Percentiles rank a stretch among this genome's conserved stretches.
Evolutionary conservation across 306 rosid genomes (phyloP).

Genomic region (Vigna mungo): DNA sequence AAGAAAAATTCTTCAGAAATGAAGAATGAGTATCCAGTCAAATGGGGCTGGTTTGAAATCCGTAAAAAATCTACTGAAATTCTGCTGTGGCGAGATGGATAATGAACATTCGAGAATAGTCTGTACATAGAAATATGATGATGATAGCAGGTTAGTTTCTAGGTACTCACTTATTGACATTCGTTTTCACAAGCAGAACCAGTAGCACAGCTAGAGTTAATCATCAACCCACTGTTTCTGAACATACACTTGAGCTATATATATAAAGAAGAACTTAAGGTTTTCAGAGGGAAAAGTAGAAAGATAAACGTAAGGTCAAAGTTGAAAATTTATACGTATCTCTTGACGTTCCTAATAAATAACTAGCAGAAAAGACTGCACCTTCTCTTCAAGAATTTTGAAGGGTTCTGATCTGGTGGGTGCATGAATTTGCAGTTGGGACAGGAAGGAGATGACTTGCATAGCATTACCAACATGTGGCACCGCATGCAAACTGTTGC

Average conservation of each 20-base stretch:
- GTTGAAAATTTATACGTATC: slow-evolving; percentile 25
- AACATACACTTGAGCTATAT: slow-evolving; percentile 14
- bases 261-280: slow-evolving; percentile 9
- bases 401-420: slow-evolving; percentile 66
- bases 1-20: slow-evolving; percentile 7
- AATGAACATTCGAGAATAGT: slow-evolving; percentile 17
- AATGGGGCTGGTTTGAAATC: slow-evolving; percentile 2
- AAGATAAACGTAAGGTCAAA: slow-evolving; percentile 26
- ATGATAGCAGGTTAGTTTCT: slow-evolving; percentile 40
- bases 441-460: slow-evolving; percentile 85
- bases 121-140: slow-evolving; percentile 31
- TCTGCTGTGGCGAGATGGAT: slow-evolving; percentile 12
- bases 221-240: slow-evolving; percentile 17
- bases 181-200: background rate
- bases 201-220: slow-evolving; percentile 31
- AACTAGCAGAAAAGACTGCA: slow-evolving; percentile 60
- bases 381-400: slow-evolving; percentile 63
- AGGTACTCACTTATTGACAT: slow-evolving; percentile 33
- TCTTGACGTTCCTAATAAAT: background rate
- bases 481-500: slow-evolving; percentile 89
- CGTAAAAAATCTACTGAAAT: background rate
- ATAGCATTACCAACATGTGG: slow-evolving; percentile 90
- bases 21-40: background rate
- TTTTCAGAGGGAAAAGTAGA: background rate
- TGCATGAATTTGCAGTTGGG: slow-evolving; percentile 96